Base-by-base conservation (phyloP, 2,329 filamentous ascomycete species). In the Fusarium nodosum region DNA sequence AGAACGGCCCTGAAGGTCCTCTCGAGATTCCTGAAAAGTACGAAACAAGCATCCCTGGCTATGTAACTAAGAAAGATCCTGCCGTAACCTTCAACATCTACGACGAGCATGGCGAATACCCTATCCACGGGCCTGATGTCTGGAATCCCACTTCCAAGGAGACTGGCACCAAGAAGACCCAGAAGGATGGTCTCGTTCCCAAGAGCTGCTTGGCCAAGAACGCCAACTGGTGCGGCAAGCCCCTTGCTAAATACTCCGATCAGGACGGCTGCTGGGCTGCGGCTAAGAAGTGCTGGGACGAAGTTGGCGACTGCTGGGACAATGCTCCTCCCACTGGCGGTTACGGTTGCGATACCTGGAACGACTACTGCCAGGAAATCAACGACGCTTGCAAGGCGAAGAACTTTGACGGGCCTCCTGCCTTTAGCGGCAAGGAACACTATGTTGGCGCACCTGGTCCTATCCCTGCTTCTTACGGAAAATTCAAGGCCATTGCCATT, bases 191-290 rank as follows among this genome's bases (percentile, higher is more conserved):
- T 15, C 77, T 84, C 15, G 81, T 88, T 54, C 90, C 90, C 0
- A 56, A 74, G 2, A 79, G 82, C 71, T 91, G 88, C 74, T 80
- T 92, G 38, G 74, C 90, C 63, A 87, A 88, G 74, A 92, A 92
- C 75, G 90, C 82, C 61, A 93, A 93, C 80, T 93, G 90, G 91
- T 92, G 89, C 78, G 90, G 85, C 53, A 81, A 84, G 62, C 85
- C 91, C 74, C 83, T 93, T 2, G 77, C 85, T 0, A 72, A 78
- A 11, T 93, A 91, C 79, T 80, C 79, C 7, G 80, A 81, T 45
- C 82, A 88, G 74, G 75, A 75, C 2, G 84, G 84, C 16, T 93
- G 91, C 82, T 92, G 88, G 87, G 82, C 81, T 59, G 80, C 84
- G 4, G 83, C 83, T 13, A 77, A 81, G 38, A 76, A 82, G 50